Conservation (phyloP, 2,329 filamentous ascomycete genomes). For the Coleophoma cylindrospora region DNA sequence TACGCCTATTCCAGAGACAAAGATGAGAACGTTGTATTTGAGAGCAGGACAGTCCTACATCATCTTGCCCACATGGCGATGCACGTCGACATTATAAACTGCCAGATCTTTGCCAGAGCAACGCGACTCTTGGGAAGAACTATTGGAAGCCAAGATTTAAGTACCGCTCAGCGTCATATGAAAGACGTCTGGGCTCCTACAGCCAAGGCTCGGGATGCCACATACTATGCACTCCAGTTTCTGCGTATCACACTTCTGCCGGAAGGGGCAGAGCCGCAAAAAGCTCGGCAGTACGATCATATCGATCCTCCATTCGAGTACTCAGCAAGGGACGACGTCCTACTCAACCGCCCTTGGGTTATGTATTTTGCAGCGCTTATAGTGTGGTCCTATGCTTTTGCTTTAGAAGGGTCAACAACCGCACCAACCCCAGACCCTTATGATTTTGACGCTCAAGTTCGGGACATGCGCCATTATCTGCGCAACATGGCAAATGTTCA, state of each 20-base stretch:
- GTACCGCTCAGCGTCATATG: constrained; percentile 75
- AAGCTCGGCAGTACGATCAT: constrained; percentile 25
- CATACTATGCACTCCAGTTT: constrained; percentile 88
- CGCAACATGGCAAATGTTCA: constrained; percentile 64
- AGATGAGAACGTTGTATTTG: constrained; percentile 67
- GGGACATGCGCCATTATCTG: constrained; percentile 77
- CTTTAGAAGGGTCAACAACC: constrained; percentile 73
- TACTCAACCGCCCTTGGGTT: constrained; percentile 92
- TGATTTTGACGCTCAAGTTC: constrained; percentile 61
- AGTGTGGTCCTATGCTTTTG: constrained; percentile 93
- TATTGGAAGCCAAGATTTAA: constrained; percentile 78
- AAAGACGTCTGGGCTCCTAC: constrained; percentile 85
- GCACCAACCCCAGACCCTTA: constrained; percentile 33
- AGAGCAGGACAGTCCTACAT: constrained; percentile 84
- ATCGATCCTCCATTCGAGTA: constrained; percentile 49
- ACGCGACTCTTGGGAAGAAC: constrained; percentile 78
- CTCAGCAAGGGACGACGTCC: constrained; percentile 78
- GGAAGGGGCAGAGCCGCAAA: constrained; percentile 36
- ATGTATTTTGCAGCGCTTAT: constrained; percentile 89
- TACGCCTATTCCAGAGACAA: constrained; percentile 55
- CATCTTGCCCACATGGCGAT: constrained; percentile 97
- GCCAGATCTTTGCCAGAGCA: constrained; percentile 90
- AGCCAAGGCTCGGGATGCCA: constrained; percentile 82
- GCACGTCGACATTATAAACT: constrained; percentile 96
- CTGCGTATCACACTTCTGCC: constrained; percentile 77